Percentiles rank a stretch among this genome's conserved stretches.
Evolutionary conservation across 2,329 filamentous ascomycete species (phyloP).

Genomic region (Penicillium brevicompactum): DNA sequence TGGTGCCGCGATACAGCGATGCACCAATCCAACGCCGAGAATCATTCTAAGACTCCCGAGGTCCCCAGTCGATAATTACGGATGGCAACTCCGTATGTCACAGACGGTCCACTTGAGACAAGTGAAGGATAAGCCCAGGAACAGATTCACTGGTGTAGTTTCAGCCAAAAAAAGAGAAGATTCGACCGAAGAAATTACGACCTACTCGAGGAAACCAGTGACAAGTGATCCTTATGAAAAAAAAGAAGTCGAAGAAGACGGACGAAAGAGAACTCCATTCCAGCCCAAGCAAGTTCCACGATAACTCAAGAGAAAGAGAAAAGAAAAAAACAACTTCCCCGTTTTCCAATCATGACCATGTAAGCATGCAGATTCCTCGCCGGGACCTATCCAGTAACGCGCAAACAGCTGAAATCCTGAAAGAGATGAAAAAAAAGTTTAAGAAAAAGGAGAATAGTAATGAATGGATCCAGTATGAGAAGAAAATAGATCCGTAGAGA

Average conservation of each 20-base stretch:
- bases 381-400: slow-evolving; percentile 7
- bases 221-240: neutral
- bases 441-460: neutral
- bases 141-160: too few relatives aligned
- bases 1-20: too few relatives aligned
- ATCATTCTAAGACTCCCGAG: too few relatives aligned
- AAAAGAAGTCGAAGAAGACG: slow-evolving; percentile 3
- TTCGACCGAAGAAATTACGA: too few relatives aligned
- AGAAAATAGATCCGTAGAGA: slow-evolving; percentile 10
- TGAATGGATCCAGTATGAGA: neutral
- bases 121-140: too few relatives aligned
- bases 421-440: neutral
- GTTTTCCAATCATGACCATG: slow-evolving; percentile 12
- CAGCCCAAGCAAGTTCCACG: slow-evolving; percentile 17
- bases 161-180: too few relatives aligned
- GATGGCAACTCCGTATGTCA: too few relatives aligned
- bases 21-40: too few relatives aligned
- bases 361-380: slow-evolving; percentile 9
- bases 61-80: too few relatives aligned
- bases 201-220: neutral
- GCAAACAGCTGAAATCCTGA: slow-evolving; percentile 5
- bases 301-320: slow-evolving; percentile 11
- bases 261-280: slow-evolving; percentile 19
- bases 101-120: too few relatives aligned
- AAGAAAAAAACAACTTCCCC: slow-evolving; percentile 5